Base-by-base conservation (phyloP, 208 protist genomes). In the Crithidia fasciculata region DNA sequence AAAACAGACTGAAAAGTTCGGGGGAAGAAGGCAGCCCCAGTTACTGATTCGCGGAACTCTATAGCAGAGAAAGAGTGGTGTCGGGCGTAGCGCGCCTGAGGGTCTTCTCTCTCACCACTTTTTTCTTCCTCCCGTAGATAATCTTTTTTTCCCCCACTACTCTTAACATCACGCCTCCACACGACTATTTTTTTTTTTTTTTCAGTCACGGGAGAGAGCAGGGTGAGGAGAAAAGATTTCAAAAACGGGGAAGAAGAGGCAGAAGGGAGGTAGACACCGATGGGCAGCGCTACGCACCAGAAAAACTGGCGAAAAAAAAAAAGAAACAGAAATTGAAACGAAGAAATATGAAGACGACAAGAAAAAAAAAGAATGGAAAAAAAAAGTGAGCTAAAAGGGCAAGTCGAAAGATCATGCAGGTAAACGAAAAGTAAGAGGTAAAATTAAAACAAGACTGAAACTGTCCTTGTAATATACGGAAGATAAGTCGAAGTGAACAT, bases 21-120 rank as follows among this genome's bases (percentile, higher is more conserved):
- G 86, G 86, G 86, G 86, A 91, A 91, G 86, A 91, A 88, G 83
- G 75, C 74, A 79, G 86, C 81, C 76, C 83, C 84, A 91, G 75
- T 80, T 73, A 78, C 73, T 69, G 66, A 71, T 76, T 59, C 50
- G 10, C 54, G 37, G 53, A 72, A 54, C 60, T 63, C 55, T 54
- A 64, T 76, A 82, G 81, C 79, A 56, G 76, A 74, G 74, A 74
- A 80, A 84, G 84, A 91, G 86, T 91, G 86, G 86, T 91, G 83
- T 83, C 83, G 80, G 86, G 86, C 45, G 55, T 52, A 12, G 18
- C 2, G 2, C 6, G 13, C 16, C 5, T 18, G 3, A 12, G 39
- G 9, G 39, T 36, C 5, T 36, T 0, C 44, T 65, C 44, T 28
- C 28, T 28, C 28, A 28, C 28, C 45, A 13, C 45, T 44, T 19